These are phyloP conservation scores for Pontederia crassipes DNA, from an alignment of 176 grass and related monocot genomes.

Conservation along the genomic window DNA sequence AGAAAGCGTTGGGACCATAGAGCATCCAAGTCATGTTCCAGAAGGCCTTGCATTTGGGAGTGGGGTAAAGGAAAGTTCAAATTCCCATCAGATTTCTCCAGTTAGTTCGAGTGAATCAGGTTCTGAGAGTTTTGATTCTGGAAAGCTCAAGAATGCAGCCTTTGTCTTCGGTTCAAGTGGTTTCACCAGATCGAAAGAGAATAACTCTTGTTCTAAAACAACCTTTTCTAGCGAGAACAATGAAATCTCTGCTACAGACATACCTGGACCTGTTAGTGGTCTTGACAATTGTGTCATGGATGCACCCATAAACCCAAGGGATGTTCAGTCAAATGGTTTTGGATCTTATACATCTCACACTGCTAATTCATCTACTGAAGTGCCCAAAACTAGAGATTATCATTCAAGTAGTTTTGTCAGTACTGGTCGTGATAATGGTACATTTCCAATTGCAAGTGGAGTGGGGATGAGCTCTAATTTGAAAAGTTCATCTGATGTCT, in stretches of 20 bases:
- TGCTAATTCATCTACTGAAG: no score
- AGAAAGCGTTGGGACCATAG: not conserved
- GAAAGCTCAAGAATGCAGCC: slow-evolving; percentile 1
- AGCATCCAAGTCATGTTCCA: not conserved
- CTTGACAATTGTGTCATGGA: no score
- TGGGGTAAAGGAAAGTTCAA: not conserved
- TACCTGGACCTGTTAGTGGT: no score
- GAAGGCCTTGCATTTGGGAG: not conserved
- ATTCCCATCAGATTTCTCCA: not conserved
- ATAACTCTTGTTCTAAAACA: not conserved
- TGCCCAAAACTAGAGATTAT: not conserved
- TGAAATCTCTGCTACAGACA: no score
- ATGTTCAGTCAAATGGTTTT: not conserved
- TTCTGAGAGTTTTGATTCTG: not conserved
- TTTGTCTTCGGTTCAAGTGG: slow-evolving; percentile 7
- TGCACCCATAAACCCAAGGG: no score
- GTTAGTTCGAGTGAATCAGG: not conserved
- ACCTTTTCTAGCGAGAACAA: not conserved
- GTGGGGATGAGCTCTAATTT: not conserved
- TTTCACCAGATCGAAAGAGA: not conserved
- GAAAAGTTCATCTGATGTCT: slow-evolving; percentile 20
- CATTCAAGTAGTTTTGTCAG: not conserved
- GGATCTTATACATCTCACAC: not conserved
- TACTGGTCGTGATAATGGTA: not conserved
- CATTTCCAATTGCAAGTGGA: not conserved